These are phyloP conservation scores for Nothophytophthora sp. DNA, from an alignment of 352 stramenopile genomes.

Conservation along the genomic window DNA sequence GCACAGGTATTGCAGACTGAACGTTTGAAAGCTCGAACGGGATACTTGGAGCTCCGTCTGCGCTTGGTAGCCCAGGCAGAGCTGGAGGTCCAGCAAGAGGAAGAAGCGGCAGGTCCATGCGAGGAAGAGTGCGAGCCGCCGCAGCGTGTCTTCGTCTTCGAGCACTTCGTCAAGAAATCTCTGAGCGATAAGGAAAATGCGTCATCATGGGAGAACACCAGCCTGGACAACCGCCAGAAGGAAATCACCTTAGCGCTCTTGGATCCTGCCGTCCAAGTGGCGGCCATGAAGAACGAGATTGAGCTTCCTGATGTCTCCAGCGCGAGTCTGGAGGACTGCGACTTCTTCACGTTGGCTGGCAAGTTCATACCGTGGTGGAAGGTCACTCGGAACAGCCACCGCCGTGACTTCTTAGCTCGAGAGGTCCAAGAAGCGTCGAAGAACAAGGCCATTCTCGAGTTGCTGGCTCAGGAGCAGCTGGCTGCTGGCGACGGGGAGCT, in stretches of 20 bases:
- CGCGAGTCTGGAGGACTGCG: slow-evolving; percentile 36
- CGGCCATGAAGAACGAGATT: slow-evolving; percentile 54
- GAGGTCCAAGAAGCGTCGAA: slow-evolving; percentile 47
- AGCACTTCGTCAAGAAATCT: slow-evolving; percentile 33
- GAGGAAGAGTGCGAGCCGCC: slow-evolving; percentile 9
- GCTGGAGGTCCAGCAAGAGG: slow-evolving; percentile 29
- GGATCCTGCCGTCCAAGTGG: slow-evolving; percentile 59
- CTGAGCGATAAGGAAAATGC: slow-evolving; percentile 28
- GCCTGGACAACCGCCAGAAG: slow-evolving; percentile 33
- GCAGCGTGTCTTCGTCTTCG: slow-evolving; percentile 52
- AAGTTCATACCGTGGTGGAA: slow-evolving; percentile 69
- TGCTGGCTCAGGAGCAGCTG: slow-evolving; percentile 34
- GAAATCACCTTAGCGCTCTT: slow-evolving; percentile 58
- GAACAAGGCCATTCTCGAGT: slow-evolving; percentile 33
- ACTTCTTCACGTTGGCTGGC: slow-evolving; percentile 44
- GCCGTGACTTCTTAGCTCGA: slow-evolving; percentile 49
- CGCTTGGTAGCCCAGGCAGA: slow-evolving; percentile 26
- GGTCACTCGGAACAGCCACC: slow-evolving; percentile 42
- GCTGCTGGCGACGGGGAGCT: slow-evolving; percentile 1
- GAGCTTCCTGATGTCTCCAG: slow-evolving; percentile 54
- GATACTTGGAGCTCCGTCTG: slow-evolving; percentile 41
- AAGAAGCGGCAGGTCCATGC: slow-evolving; percentile 18
- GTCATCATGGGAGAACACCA: slow-evolving; percentile 48
- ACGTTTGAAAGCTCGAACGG: slow-evolving; percentile 32
- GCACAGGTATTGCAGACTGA: slow-evolving; percentile 21